These are phyloP conservation scores for Glaciozyma antarctica DNA, from an alignment of 768 basidiomycete genomes.

Conservation along the genomic window DNA sequence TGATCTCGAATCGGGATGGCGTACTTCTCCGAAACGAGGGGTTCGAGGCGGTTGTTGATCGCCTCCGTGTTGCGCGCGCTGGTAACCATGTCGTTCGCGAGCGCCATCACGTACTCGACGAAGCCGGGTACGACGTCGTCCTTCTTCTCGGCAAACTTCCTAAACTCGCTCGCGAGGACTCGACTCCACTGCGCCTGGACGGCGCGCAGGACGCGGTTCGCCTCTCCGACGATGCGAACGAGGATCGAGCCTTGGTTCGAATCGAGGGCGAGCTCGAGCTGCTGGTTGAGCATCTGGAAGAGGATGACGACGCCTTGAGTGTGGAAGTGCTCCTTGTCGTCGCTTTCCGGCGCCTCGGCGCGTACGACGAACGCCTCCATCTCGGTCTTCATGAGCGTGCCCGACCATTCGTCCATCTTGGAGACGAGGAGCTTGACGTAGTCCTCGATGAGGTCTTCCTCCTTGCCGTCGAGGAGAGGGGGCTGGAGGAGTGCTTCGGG, in stretches of 20 bases:
- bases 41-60: constrained; percentile 72
- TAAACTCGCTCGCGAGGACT: constrained; percentile 70
- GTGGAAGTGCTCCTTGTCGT: constrained; percentile 79
- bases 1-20: constrained; percentile 67
- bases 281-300: constrained; percentile 95
- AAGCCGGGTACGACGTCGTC: constrained; percentile 79
- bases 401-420: constrained; percentile 95
- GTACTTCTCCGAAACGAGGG: constrained; percentile 89
- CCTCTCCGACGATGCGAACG: constrained; percentile 77
- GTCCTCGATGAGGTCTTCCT: constrained; percentile 85
- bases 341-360: constrained; percentile 75
- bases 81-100: constrained; percentile 96
- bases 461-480: constrained; percentile 86
- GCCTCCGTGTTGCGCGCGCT: constrained; percentile 88
- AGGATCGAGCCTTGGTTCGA: constrained; percentile 92
- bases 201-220: constrained; percentile 75
- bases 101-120: constrained; percentile 89
- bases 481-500: constrained; percentile 73
- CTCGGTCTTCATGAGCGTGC: constrained; percentile 87
- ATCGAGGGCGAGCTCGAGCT: constrained; percentile 79
- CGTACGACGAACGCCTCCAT: constrained; percentile 71
- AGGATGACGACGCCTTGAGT: constrained; percentile 87
- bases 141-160: constrained; percentile 59
- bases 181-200: constrained; percentile 83
- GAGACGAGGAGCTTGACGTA: constrained; percentile 85